phyloP scores from a whole-genome alignment of 495 filamentous ascomycete species.

The Trichoderma reesei region DNA sequence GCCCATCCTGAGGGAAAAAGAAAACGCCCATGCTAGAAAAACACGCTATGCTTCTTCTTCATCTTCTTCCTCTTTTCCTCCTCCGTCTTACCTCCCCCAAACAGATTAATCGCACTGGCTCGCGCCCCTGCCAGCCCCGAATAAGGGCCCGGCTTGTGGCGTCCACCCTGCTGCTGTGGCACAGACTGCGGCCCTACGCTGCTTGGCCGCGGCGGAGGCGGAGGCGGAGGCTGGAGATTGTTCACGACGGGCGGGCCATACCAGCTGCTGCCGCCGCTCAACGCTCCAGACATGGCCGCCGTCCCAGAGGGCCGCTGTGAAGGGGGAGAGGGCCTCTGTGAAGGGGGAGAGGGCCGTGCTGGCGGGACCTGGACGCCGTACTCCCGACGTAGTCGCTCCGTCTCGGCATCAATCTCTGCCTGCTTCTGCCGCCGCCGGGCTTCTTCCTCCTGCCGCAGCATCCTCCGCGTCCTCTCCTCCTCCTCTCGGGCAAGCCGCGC shows the following conservation, averaged over 20 bases:
- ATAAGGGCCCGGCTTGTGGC: slow-evolving; percentile 7
- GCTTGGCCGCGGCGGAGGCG: slow-evolving; percentile 30
- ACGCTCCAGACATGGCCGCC: not conserved
- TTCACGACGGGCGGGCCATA: slow-evolving; percentile 2
- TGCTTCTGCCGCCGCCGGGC: slow-evolving; percentile 54
- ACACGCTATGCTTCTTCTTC: slow-evolving; percentile 37
- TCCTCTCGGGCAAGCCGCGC: slow-evolving; percentile 43
- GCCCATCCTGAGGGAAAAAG: not conserved
- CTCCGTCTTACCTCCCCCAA: slow-evolving; percentile 20
- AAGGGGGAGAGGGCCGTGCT: slow-evolving; percentile 16
- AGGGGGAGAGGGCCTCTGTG: too few relatives aligned
- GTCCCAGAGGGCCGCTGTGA: not conserved
- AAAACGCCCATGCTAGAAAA: slow-evolving; percentile 20
- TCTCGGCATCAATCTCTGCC: slow-evolving; percentile 72
- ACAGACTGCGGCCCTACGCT: slow-evolving; percentile 30
- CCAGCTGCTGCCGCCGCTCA: not conserved
- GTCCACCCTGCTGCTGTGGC: slow-evolving; percentile 13
- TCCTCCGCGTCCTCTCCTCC: slow-evolving; percentile 59
- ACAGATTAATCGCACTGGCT: slow-evolving; percentile 17
- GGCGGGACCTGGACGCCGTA: slow-evolving; percentile 49
- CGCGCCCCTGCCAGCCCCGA: slow-evolving; percentile 13
- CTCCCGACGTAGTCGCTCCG: slow-evolving; percentile 62
- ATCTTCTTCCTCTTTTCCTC: slow-evolving; percentile 27
- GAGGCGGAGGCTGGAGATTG: slow-evolving; percentile 20
- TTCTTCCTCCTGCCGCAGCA: slow-evolving; percentile 72